Conservation (phyloP, 192 early-diverging fungal genomes). For the Podochytrium sp. region DNA sequence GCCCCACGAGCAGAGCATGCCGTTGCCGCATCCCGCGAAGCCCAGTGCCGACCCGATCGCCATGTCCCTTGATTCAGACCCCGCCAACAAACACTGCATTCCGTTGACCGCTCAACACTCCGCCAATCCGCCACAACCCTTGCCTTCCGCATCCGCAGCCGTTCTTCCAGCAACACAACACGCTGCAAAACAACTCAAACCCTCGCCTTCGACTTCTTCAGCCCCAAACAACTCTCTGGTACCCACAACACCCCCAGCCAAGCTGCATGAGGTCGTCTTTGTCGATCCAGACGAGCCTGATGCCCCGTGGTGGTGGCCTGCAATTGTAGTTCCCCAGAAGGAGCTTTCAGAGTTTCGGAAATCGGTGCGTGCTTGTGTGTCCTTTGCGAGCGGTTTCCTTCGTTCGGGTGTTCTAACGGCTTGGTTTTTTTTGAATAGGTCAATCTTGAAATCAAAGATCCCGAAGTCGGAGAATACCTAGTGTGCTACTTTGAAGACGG, state of each 20-base stretch:
- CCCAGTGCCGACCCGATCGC: too few relatives aligned
- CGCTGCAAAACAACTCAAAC: too few relatives aligned
- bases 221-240: background rate
- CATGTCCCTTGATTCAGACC: too few relatives aligned
- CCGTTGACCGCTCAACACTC: background rate
- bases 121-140: background rate
- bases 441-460: conserved; percentile 45
- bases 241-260: background rate
- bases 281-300: conserved; percentile 65
- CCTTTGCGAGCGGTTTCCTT: background rate
- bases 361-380: conserved; percentile 31
- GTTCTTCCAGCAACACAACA: background rate
- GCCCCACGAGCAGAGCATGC: too few relatives aligned
- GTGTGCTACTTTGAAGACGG: conserved; percentile 70
- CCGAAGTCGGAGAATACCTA: conserved; percentile 55
- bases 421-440: background rate
- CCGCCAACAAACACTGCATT: background rate
- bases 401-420: background rate
- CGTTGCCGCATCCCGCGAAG: too few relatives aligned
- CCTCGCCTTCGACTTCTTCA: too few relatives aligned
- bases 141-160: background rate
- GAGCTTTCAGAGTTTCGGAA: conserved; percentile 55
- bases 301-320: conserved; percentile 69
- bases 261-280: conserved; percentile 52
- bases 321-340: conserved; percentile 59